phyloP scores from a whole-genome alignment of 768 basidiomycete genomes.

The Paxillus ammoniavirescens region DNA sequence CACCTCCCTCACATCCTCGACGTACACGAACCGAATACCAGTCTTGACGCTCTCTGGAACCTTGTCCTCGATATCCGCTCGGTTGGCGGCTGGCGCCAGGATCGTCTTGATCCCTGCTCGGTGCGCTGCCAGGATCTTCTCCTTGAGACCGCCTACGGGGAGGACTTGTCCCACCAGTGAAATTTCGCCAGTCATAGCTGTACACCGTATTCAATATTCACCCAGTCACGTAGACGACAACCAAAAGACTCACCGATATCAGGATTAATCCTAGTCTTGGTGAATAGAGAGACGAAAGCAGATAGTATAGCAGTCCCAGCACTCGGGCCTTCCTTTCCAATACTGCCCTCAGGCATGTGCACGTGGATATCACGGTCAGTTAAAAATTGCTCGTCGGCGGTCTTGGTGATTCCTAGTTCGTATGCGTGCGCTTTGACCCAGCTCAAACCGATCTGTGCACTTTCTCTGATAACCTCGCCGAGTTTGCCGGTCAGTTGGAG shows the following conservation, averaged over 20 bases:
- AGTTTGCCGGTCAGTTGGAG: slow-evolving; percentile 95
- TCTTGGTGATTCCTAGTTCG: slow-evolving; percentile 80
- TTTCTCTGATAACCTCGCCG: slow-evolving; percentile 96
- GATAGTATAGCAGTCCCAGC: slow-evolving; percentile 93
- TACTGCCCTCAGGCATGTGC: slow-evolving; percentile 94
- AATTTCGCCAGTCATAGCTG: slow-evolving; percentile 98
- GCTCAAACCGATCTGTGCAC: slow-evolving; percentile 90
- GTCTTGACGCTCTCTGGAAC: slow-evolving; percentile 95
- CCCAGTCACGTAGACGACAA: neutral
- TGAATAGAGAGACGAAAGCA: slow-evolving; percentile 91
- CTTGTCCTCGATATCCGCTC: slow-evolving; percentile 95
- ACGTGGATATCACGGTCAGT: slow-evolving; percentile 89
- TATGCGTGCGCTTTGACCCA: slow-evolving; percentile 93
- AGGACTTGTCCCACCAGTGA: slow-evolving; percentile 95
- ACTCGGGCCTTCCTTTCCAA: slow-evolving; percentile 94
- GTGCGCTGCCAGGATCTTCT: slow-evolving; percentile 96
- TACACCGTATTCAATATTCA: neutral
- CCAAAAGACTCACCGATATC: slow-evolving; percentile 70
- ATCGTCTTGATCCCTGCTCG: slow-evolving; percentile 95
- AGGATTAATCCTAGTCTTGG: slow-evolving; percentile 75
- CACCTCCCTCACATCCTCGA: slow-evolving; percentile 90
- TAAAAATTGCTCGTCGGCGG: slow-evolving; percentile 72
- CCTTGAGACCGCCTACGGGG: slow-evolving; percentile 94
- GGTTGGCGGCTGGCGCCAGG: slow-evolving; percentile 82
- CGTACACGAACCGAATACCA: slow-evolving; percentile 93